A percentile compares a stretch with the other conserved stretches of the same genome.
Conservation (phyloP, 1,139 yeast species). For the Scheffersomyces insectosa region DNA sequence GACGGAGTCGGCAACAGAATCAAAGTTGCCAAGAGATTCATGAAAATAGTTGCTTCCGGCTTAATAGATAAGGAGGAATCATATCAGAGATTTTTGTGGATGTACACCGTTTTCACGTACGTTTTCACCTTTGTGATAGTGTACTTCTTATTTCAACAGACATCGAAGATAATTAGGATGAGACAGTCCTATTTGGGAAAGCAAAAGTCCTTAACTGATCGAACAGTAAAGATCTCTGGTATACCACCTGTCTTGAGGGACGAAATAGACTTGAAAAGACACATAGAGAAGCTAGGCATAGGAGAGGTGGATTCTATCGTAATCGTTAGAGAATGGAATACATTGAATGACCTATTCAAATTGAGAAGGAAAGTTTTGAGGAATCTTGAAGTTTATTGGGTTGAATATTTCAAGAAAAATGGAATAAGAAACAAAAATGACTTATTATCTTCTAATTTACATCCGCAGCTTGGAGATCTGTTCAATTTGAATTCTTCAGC, state of each 20-base stretch:
- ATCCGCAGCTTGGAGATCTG: constrained; percentile 31
- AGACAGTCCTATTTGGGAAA: constrained; percentile 84
- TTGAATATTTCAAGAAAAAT: constrained; percentile 58
- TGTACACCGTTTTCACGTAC: constrained; percentile 85
- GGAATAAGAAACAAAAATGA: constrained; percentile 33
- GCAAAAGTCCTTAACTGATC: constrained; percentile 88
- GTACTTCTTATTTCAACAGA: constrained; percentile 62
- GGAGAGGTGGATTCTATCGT: constrained; percentile 78
- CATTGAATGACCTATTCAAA: constrained; percentile 63
- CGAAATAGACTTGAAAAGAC: constrained; percentile 65
- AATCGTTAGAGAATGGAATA: constrained; percentile 84
- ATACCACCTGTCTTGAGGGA: constrained; percentile 83
- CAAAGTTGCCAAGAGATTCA: background rate
- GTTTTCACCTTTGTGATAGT: constrained; percentile 73
- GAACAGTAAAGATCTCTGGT: constrained; percentile 87
- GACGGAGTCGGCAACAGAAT: background rate
- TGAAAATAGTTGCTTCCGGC: background rate
- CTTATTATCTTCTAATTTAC: constrained; percentile 27
- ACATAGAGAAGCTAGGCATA: constrained; percentile 74
- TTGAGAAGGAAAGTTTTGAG: constrained; percentile 54
- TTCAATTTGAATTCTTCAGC: constrained; percentile 21
- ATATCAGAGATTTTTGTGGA: constrained; percentile 22
- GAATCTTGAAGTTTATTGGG: constrained; percentile 73
- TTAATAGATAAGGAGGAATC: constrained; percentile 8
- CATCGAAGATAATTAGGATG: constrained; percentile 68